Conservation (phyloP, 2,329 filamentous ascomycete species). For the Fusarium scirpi region DNA sequence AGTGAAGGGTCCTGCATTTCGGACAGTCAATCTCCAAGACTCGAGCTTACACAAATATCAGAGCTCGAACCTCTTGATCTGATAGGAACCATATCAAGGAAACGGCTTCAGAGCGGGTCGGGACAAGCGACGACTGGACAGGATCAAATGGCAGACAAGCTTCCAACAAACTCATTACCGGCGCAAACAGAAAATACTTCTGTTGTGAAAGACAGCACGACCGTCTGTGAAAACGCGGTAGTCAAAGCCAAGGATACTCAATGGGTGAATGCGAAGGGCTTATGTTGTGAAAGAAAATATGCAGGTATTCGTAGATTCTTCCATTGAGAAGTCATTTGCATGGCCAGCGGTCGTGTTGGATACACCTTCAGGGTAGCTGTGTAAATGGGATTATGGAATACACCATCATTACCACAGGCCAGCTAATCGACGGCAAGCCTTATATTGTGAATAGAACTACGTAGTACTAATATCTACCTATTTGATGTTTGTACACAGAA, state of each 20-base stretch:
- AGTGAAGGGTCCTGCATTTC: conserved; percentile 3
- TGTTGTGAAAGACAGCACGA: conserved; percentile 29
- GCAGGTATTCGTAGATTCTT: conserved; percentile 60
- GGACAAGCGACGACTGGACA: neutral
- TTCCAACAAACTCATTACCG: conserved; percentile 9
- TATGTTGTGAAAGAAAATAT: conserved; percentile 35
- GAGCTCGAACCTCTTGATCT: conserved; percentile 17
- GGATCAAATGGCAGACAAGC: conserved; percentile 21
- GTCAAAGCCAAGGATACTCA: conserved; percentile 49
- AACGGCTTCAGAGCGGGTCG: neutral
- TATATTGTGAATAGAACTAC: neutral
- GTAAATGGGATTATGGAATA: neutral
- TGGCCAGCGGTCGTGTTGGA: neutral
- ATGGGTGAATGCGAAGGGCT: conserved; percentile 51
- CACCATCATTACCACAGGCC: neutral
- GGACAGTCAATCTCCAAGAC: conserved; percentile 4
- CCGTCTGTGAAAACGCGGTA: neutral
- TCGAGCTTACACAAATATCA: conserved; percentile 13
- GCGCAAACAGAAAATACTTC: neutral
- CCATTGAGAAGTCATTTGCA: conserved; percentile 47
- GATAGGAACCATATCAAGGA: conserved; percentile 5
- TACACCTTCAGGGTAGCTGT: conserved; percentile 9
- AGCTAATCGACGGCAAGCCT: neutral
- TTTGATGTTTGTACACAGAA: neutral
- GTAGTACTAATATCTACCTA: neutral